Evolutionary conservation across 371 early-diverging fungal species (phyloP).

Genomic region (Umbelopsis sp.): DNA sequence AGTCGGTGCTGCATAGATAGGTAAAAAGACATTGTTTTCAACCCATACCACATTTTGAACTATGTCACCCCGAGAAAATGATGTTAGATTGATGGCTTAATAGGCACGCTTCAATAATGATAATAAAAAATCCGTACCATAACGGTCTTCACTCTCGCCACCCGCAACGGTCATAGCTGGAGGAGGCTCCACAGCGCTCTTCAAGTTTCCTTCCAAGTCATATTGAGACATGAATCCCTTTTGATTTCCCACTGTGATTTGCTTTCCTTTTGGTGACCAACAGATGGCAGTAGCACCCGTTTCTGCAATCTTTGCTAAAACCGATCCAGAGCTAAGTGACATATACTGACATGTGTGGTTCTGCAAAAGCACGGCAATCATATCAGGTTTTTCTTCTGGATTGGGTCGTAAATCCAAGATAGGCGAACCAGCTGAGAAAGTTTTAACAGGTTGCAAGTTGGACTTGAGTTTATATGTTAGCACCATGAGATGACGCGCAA

Average conservation of each 20-base stretch:
- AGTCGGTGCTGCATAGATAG: conserved; percentile 32
- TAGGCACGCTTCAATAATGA: background rate
- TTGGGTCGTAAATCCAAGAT: conserved; percentile 49
- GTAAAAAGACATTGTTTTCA: conserved; percentile 43
- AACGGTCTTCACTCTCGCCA: conserved; percentile 29
- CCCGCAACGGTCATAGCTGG: conserved; percentile 28
- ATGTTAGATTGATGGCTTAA: background rate
- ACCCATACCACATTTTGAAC: conserved; percentile 51
- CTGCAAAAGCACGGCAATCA: conserved; percentile 34
- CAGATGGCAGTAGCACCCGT: conserved; percentile 42
- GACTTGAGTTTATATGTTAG: background rate
- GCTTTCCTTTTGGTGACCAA: conserved; percentile 64
- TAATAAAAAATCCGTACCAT: conserved; percentile 29
- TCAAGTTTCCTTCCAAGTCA: conserved; percentile 35
- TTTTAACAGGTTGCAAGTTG: background rate
- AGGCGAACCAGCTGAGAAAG: background rate
- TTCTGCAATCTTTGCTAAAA: conserved; percentile 24
- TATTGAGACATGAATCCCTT: conserved; percentile 42
- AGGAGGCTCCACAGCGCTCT: conserved; percentile 32
- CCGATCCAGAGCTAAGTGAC: conserved; percentile 26
- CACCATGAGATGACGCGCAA: too few species aligned
- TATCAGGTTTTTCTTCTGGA: conserved; percentile 38
- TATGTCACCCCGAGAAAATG: conserved; percentile 19
- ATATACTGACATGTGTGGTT: conserved; percentile 6
- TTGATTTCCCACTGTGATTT: conserved; percentile 48